phyloP scores from a whole-genome alignment of 192 early-diverging fungal species.

The Entomortierella beljakovae region DNA sequence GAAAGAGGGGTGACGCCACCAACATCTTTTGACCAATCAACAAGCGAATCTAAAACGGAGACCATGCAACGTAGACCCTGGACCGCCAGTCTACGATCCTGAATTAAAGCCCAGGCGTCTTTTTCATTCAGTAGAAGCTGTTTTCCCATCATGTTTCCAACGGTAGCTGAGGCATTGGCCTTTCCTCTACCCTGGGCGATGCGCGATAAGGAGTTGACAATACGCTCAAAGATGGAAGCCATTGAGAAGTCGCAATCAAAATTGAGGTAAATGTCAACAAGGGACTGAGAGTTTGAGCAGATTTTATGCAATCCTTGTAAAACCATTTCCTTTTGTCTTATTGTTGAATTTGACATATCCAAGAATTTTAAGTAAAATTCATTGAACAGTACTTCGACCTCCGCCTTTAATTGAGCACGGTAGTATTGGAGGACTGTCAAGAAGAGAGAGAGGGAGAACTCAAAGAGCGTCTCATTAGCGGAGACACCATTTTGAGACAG shows the following conservation, averaged over 20 bases:
- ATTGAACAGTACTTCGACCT: slow-evolving; percentile 88
- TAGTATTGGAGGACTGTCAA: slow-evolving; percentile 56
- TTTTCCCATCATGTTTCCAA: slow-evolving; percentile 58
- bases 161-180: slow-evolving; percentile 36
- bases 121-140: slow-evolving; percentile 51
- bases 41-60: slow-evolving; percentile 72
- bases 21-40: slow-evolving; percentile 72
- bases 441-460: slow-evolving; percentile 59
- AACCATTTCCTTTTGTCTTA: slow-evolving; percentile 79
- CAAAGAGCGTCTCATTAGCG: slow-evolving; percentile 59
- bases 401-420: slow-evolving; percentile 75
- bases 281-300: slow-evolving; percentile 75
- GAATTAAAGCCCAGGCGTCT: slow-evolving; percentile 53
- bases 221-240: slow-evolving; percentile 89
- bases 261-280: slow-evolving; percentile 95
- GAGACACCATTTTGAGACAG: slow-evolving; percentile 61
- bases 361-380: slow-evolving; percentile 90
- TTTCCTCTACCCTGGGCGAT: slow-evolving; percentile 59
- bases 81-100: slow-evolving; percentile 55
- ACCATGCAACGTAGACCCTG: slow-evolving; percentile 69
- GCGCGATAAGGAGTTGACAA: slow-evolving; percentile 74
- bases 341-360: slow-evolving; percentile 76
- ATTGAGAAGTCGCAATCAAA: slow-evolving; percentile 90
- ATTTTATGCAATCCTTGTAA: slow-evolving; percentile 79
- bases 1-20: slow-evolving; percentile 27